Evolutionary conservation across 805 yeast genomes (phyloP).

Genomic region (Candida gorgasii): DNA sequence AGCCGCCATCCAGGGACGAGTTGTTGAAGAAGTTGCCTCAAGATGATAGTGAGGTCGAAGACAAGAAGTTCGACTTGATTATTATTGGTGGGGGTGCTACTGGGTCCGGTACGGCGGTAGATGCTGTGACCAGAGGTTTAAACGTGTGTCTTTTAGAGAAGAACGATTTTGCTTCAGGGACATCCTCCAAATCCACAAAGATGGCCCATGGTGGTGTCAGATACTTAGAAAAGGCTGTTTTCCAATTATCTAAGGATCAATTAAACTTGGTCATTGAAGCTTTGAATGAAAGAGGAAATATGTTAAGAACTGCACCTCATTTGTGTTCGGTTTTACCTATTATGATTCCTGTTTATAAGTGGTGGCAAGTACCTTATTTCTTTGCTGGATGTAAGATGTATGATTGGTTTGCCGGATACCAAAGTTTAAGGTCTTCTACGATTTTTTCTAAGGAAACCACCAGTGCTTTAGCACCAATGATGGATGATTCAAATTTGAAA

Average conservation of each 20-base stretch:
- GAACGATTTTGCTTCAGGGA: conserved; percentile 88
- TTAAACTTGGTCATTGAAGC: conserved; percentile 33
- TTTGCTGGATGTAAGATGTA: conserved; percentile 89
- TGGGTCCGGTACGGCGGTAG: conserved; percentile 91
- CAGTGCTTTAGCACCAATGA: conserved; percentile 78
- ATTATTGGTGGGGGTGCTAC: conserved; percentile 96
- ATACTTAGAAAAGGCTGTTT: conserved; percentile 91
- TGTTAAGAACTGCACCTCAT: conserved; percentile 91
- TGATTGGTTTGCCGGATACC: conserved; percentile 89
- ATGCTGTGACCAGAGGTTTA: conserved; percentile 87
- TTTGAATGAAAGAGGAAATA: conserved; percentile 52
- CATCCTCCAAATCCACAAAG: conserved; percentile 91
- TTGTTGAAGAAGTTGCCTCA: conserved; percentile 45
- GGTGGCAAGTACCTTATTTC: conserved; percentile 96
- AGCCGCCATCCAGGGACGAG: conserved; percentile 60
- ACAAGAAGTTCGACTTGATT: conserved; percentile 69
- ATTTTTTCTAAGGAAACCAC: conserved; percentile 67
- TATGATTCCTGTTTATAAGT: conserved; percentile 92
- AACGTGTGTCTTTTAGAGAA: conserved; percentile 86
- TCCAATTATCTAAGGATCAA: conserved; percentile 89
- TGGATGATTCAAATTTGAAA: conserved; percentile 74
- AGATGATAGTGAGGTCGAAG: conserved; percentile 13
- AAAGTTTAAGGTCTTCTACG: conserved; percentile 78
- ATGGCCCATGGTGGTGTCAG: conserved; percentile 98
- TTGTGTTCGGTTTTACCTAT: conserved; percentile 83